Evolutionary conservation across 208 protist genomes (phyloP).

Genomic region (Angomonas deanei): DNA sequence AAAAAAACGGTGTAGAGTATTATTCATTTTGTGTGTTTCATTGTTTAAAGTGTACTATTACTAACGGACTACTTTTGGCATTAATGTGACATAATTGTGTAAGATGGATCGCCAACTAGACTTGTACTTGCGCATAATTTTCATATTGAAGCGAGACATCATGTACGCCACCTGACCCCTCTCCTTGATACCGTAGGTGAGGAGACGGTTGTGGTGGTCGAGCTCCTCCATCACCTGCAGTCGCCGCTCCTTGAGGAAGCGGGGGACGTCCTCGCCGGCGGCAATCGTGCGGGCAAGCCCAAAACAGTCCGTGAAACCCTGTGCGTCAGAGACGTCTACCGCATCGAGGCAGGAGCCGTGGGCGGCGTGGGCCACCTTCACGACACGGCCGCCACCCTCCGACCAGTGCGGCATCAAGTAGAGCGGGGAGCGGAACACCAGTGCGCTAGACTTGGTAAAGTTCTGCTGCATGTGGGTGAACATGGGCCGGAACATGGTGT

Average conservation of each 20-base stretch:
- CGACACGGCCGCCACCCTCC: slow-evolving; percentile 76
- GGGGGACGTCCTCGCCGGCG: slow-evolving; percentile 56
- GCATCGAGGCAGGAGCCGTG: slow-evolving; percentile 86
- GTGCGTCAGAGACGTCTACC: slow-evolving; percentile 84
- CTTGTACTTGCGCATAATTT: slow-evolving; percentile 87
- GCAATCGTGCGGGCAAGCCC: slow-evolving; percentile 71
- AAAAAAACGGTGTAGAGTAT: slow-evolving; percentile 2
- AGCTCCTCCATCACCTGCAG: slow-evolving; percentile 89
- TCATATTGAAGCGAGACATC: slow-evolving; percentile 85
- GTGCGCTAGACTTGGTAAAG: slow-evolving; percentile 68
- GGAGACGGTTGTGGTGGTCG: slow-evolving; percentile 74
- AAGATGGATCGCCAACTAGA: slow-evolving; percentile 82
- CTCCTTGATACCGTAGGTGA: slow-evolving; percentile 79
- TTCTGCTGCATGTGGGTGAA: slow-evolving; percentile 90
- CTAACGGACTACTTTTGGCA: slow-evolving; percentile 45
- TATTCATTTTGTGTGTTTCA: neutral
- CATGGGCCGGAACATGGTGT: slow-evolving; percentile 90
- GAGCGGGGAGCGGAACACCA: slow-evolving; percentile 81
- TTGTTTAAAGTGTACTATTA: slow-evolving; percentile 1
- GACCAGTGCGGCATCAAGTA: slow-evolving; percentile 89
- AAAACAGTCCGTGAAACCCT: slow-evolving; percentile 90
- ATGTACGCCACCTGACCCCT: slow-evolving; percentile 86
- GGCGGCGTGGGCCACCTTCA: slow-evolving; percentile 84
- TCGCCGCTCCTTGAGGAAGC: slow-evolving; percentile 73
- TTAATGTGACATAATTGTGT: slow-evolving; percentile 81